Base-by-base conservation (phyloP, 176 grass and related monocot genomes). In the Triticum monococcum region DNA sequence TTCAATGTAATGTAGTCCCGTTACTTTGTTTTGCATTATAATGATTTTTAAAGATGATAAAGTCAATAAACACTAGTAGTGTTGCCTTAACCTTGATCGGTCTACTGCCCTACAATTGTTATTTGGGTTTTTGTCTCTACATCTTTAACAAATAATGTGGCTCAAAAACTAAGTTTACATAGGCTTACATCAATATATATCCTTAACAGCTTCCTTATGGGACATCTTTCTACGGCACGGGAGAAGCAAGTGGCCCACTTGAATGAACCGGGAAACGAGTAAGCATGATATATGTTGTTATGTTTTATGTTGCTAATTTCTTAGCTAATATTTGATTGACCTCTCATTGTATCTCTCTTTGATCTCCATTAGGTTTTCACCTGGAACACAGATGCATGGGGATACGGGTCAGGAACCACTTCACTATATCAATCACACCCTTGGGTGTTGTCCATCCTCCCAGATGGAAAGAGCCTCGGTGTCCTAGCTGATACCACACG, bases 311-410 rank as follows among this genome's bases (percentile, higher is more conserved):
- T 73, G 22, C 12, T 16, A 13, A 11, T 85, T 80, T 14, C 24
- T 67, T 77, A 37, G 18, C 11, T 69, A 56, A 66, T 4, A 76
- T 59, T 32, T 76, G 5, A 56, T 6, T n/a, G 40, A 13, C 12
- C 13, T 54, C 16, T 9, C 8, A 2, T 60, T 26, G 50, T 22
- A 78, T 78, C 18, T 83, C 23, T 22, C 37, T 26, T 43, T 45
- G 22, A 12, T 24, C 71, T 65, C 17, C 31, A 31, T 80, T 74
- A 98, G 96, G 86, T 98, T 88, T 98, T 95, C 83, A 92, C 93
- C 41, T 98, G 96, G 96, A 98, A 98, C 84, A 95, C 93, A 38
- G 93, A 94, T 81, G 96, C 93, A 71, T 94, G 96, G 96, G 93
- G 93, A 86, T 98, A 79, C 52, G 88, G 91, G 28, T 79, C 91